Conservation (phyloP, 2,329 filamentous ascomycete species). For the Exophiala dermatitidis region DNA sequence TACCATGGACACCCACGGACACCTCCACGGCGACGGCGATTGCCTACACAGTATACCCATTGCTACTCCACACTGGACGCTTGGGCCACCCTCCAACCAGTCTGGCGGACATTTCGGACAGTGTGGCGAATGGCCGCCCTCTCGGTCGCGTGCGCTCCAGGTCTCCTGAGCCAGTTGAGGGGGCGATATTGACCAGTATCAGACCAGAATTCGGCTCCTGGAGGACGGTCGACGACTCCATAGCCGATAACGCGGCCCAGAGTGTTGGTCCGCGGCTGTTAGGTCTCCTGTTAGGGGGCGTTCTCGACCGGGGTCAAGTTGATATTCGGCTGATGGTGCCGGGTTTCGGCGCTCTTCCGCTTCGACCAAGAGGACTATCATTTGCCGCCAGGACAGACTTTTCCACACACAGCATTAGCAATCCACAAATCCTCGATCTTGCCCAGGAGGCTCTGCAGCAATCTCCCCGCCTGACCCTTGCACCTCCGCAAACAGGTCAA, state of each 20-base stretch:
- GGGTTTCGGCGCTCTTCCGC: conserved; percentile 4
- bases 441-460: not conserved
- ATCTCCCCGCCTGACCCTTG: not conserved
- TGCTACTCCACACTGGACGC: not conserved
- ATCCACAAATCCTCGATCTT: not conserved
- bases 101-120: not conserved
- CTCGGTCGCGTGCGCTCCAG: not conserved
- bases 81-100: not conserved
- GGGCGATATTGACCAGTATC: too few relatives aligned
- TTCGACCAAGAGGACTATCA: not conserved
- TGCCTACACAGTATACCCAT: not conserved
- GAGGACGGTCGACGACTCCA: not conserved
- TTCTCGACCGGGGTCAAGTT: not conserved
- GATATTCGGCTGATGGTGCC: not conserved
- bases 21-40: not conserved
- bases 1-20: not conserved
- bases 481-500: not conserved
- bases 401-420: not conserved
- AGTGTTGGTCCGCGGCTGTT: not conserved
- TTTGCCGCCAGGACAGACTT: not conserved
- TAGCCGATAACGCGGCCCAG: not conserved
- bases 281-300: too few relatives aligned
- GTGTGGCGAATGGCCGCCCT: not conserved
- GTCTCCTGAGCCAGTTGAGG: too few relatives aligned
- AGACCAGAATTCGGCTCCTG: too few relatives aligned